Evolutionary conservation across 2,329 filamentous ascomycete genomes (phyloP).

Genomic region (Penicillium sp.): DNA sequence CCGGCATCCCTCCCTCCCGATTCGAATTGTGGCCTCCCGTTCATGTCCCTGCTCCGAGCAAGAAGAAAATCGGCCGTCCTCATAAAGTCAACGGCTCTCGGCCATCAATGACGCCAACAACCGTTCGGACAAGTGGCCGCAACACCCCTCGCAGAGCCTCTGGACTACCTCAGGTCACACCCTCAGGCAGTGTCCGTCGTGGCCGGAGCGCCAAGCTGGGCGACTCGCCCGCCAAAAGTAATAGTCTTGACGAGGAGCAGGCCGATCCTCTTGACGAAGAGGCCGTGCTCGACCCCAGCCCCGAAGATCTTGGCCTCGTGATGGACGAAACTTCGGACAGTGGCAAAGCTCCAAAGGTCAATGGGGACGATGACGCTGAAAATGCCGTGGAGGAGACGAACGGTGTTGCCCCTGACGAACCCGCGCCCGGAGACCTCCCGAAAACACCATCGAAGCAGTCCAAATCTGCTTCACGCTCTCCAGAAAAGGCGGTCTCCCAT

Average conservation of each 20-base stretch:
- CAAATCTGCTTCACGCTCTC: conserved; percentile 15
- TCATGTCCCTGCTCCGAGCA: conserved; percentile 31
- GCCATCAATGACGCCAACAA: conserved; percentile 30
- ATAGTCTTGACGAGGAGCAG: conserved; percentile 21
- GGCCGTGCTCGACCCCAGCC: conserved; percentile 11
- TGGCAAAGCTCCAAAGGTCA: conserved; percentile 3
- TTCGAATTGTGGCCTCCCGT: conserved; percentile 44
- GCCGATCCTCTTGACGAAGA: conserved; percentile 10
- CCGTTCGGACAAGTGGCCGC: conserved; percentile 33
- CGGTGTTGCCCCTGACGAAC: conserved; percentile 10
- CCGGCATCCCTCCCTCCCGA: conserved; percentile 39
- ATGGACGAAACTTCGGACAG: conserved; percentile 7
- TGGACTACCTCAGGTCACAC: conserved; percentile 28
- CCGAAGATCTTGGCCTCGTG: conserved; percentile 7
- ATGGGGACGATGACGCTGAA: conserved; percentile 8
- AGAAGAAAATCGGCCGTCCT: conserved; percentile 39
- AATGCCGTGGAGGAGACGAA: conserved; percentile 11
- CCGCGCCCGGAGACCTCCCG: conserved; percentile 4
- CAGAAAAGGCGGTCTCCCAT: conserved; percentile 12
- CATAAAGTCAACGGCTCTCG: conserved; percentile 23
- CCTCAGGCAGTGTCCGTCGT: conserved; percentile 31
- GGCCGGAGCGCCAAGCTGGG: conserved; percentile 35
- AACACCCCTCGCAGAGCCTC: conserved; percentile 35
- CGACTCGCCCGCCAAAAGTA: conserved; percentile 28
- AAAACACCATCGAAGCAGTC: conserved; percentile 17